Evolutionary conservation across 1,139 yeast species (phyloP), one percentile per base, ranked within the genome.

Genomic region (Eremothecium coryli): DNA sequence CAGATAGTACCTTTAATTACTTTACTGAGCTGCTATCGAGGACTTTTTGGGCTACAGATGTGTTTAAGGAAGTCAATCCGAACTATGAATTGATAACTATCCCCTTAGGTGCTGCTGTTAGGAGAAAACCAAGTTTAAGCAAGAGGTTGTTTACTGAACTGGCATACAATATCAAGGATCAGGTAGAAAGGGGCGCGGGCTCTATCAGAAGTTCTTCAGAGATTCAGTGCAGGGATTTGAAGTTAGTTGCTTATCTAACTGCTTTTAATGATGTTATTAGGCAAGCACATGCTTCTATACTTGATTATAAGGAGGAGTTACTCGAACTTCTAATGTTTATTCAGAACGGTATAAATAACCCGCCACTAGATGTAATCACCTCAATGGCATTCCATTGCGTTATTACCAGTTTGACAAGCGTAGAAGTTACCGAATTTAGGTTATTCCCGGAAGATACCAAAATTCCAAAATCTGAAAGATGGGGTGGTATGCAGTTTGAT

Each of bases 111-210:
- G 71, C 78, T 1, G 55, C 85, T 22, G 73, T 79, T 4, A 74
- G 75, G 43, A 70, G 82, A 29, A 72, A 77, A 32, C 36, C 36
- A 4, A 12, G 33, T 1, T 32, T 49, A 17, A 47, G 84, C 79
- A 2, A 50, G 50, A 23, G 37, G 10, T 43, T 57, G 12, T 54
- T 60, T 33, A 35, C 41, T 1, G 41, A 39, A 6, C 34, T 61
- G 18, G 42, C 49, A 14, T 41, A 35, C 17, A 43, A 69, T 39
- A 76, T 88, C 23, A 65, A 66, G 32, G 75, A 71, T 18, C 95
- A 90, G 50, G 67, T 90, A 15, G 66, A 65, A n/a, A 88, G 80
- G 47, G 82, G 88, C 45, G 96, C 97, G 0, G 97, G 96, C 2
- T 63, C 73, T 1, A 64, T 78, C 0, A 70, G 95, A 51, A 73